Evolutionary conservation across 805 yeast genomes (phyloP).

Genomic region (Isabelozyma gotoi): DNA sequence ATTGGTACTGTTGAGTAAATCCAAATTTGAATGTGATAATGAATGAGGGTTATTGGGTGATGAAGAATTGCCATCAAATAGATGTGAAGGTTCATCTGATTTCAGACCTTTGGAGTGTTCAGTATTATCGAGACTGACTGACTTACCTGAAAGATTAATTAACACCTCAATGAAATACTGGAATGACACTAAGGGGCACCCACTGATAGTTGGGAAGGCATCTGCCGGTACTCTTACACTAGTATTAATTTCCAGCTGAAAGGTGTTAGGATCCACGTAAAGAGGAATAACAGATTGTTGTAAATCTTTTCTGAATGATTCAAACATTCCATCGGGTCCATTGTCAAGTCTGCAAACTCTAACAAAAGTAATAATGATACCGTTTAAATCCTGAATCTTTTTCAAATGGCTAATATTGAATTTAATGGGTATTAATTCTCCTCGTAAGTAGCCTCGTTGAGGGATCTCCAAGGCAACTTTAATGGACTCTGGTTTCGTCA

Average conservation of each 20-base stretch:
- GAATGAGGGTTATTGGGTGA: background rate
- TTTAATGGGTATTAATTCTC: conserved; percentile 76
- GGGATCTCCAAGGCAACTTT: conserved; percentile 41
- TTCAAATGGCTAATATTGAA: conserved; percentile 68
- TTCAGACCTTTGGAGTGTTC: conserved; percentile 9
- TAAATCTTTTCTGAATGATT: conserved; percentile 80
- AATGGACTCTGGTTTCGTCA: conserved; percentile 25
- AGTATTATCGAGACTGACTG: conserved; percentile 26
- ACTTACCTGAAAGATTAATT: conserved; percentile 73
- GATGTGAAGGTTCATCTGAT: background rate
- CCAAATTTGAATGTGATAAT: background rate
- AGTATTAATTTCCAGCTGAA: conserved; percentile 57
- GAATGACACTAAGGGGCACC: conserved; percentile 70
- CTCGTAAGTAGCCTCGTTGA: conserved; percentile 71
- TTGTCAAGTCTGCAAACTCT: conserved; percentile 69
- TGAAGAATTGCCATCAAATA: background rate
- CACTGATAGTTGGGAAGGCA: conserved; percentile 79
- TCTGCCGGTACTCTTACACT: conserved; percentile 77
- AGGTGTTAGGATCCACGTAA: conserved; percentile 67
- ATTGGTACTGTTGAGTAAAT: conserved; percentile 3
- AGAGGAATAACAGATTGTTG: conserved; percentile 76
- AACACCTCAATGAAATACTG: conserved; percentile 84
- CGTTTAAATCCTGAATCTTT: conserved; percentile 65
- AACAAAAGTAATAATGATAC: conserved; percentile 75
- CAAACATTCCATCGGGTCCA: conserved; percentile 59